Conservation (phyloP, 176 grass and related monocot species). For the Musa acuminata region DNA sequence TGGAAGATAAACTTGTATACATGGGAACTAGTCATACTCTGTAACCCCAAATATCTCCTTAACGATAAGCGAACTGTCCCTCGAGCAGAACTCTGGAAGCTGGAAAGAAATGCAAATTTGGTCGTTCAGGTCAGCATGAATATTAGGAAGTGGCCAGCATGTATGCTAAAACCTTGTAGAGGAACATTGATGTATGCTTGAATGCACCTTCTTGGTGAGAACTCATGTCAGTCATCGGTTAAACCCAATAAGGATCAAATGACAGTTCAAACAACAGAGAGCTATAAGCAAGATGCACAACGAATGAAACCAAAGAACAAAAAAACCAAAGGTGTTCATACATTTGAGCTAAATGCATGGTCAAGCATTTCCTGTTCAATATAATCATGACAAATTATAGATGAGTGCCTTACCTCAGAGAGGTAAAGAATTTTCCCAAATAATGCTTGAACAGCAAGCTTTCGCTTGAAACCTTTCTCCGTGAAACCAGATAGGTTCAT, state of each 20-base stretch:
- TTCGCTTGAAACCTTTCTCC: conserved; percentile 65
- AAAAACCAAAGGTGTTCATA: too few relatives aligned
- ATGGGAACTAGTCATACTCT: conserved; percentile 46
- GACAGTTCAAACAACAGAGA: not conserved
- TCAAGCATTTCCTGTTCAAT: too few relatives aligned
- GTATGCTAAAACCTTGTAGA: not conserved
- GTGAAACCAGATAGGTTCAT: conserved; percentile 80
- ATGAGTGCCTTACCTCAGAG: conserved; percentile 54
- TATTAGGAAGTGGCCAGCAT: not conserved
- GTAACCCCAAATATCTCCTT: conserved; percentile 99
- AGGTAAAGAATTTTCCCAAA: conserved; percentile 88
- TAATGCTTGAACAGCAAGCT: conserved; percentile 66
- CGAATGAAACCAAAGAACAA: too few relatives aligned
- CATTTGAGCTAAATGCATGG: too few relatives aligned
- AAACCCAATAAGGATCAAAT: not conserved
- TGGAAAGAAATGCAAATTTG: conserved; percentile 32
- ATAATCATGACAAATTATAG: not conserved
- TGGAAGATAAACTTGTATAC: not conserved
- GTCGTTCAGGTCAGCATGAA: not conserved
- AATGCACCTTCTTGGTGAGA: not conserved
- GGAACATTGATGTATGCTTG: not conserved
- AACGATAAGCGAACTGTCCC: conserved; percentile 59
- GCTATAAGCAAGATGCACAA: too few relatives aligned
- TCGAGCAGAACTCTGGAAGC: conserved; percentile 86
- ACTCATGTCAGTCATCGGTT: not conserved